phyloP scores from a whole-genome alignment of 2,329 filamentous ascomycete species.

The Tolypocladium album region DNA sequence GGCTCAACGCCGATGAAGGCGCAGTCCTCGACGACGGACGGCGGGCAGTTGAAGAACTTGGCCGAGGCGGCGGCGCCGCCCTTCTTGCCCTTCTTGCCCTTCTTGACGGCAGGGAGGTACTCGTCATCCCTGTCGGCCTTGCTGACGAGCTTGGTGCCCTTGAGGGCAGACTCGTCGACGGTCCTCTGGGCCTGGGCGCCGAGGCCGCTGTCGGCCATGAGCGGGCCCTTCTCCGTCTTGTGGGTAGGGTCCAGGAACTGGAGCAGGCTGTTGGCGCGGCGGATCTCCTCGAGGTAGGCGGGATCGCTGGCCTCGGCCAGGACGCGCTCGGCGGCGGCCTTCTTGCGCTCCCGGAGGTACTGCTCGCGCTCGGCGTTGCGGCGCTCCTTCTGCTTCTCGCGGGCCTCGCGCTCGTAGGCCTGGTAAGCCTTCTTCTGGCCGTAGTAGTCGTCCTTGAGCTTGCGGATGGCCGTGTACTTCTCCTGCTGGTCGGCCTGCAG shows the following conservation, averaged over 20 bases:
- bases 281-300: conserved; percentile 88
- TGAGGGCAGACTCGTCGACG: conserved; percentile 73
- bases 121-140: conserved; percentile 86
- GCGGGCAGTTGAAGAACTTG: conserved; percentile 68
- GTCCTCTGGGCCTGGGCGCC: conserved; percentile 71
- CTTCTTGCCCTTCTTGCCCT: conserved; percentile 78
- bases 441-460: conserved; percentile 85
- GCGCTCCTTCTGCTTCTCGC: conserved; percentile 65
- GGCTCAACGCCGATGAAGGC: conserved; percentile 75
- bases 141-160: conserved; percentile 72
- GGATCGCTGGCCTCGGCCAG: conserved; percentile 75
- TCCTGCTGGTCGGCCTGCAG: conserved; percentile 78
- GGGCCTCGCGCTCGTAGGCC: conserved; percentile 74
- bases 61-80: conserved; percentile 36
- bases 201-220: conserved; percentile 59
- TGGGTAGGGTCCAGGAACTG: conserved; percentile 79
- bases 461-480: conserved; percentile 71
- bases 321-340: conserved; percentile 64
- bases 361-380: conserved; percentile 71
- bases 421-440: conserved; percentile 69
- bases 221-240: conserved; percentile 54
- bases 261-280: conserved; percentile 77
- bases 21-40: conserved; percentile 87
- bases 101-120: conserved; percentile 72
- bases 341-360: conserved; percentile 60